Evolutionary conservation across 2,329 filamentous ascomycete genomes (phyloP).

Genomic region (Botrytis tulipae): DNA sequence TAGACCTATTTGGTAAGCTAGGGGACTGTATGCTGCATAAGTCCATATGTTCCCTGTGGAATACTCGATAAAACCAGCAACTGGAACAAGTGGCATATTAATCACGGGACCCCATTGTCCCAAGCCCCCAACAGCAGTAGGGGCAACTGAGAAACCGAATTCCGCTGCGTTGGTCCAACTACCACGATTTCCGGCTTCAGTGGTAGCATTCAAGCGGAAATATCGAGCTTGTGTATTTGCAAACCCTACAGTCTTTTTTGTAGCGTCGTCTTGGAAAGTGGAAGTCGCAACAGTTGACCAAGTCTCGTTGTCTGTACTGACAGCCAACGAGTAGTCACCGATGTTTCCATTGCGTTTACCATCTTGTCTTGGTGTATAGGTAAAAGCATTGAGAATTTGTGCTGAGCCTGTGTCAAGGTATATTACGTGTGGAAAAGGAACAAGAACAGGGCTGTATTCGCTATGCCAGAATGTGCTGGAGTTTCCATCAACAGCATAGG

Average conservation of each 20-base stretch:
- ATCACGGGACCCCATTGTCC: constrained; percentile 29
- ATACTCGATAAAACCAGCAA: constrained; percentile 24
- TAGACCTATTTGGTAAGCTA: constrained; percentile 9
- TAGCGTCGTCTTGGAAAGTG: constrained; percentile 26
- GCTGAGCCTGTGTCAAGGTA: constrained; percentile 39
- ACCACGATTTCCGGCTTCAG: constrained; percentile 28
- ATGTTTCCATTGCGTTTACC: constrained; percentile 40
- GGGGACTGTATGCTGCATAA: constrained; percentile 22
- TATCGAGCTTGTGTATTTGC: constrained; percentile 20
- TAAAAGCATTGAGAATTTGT: constrained; percentile 38
- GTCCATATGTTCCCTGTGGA: constrained; percentile 25
- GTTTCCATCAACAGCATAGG: constrained; percentile 39
- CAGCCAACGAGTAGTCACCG: constrained; percentile 36
- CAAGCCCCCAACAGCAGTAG: background rate
- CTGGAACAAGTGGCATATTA: constrained; percentile 27
- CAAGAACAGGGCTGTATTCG: constrained; percentile 30
- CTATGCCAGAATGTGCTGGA: constrained; percentile 40
- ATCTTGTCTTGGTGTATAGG: constrained; percentile 39
- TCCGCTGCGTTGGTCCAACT: constrained; percentile 25
- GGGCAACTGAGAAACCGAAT: constrained; percentile 15
- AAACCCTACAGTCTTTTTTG: constrained; percentile 21
- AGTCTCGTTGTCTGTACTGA: constrained; percentile 37
- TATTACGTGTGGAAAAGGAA: constrained; percentile 37
- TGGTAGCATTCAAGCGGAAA: constrained; percentile 23
- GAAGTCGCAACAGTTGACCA: constrained; percentile 36